Conservation (phyloP, 2,329 filamentous ascomycete genomes). For the Neurospora crassa region DNA sequence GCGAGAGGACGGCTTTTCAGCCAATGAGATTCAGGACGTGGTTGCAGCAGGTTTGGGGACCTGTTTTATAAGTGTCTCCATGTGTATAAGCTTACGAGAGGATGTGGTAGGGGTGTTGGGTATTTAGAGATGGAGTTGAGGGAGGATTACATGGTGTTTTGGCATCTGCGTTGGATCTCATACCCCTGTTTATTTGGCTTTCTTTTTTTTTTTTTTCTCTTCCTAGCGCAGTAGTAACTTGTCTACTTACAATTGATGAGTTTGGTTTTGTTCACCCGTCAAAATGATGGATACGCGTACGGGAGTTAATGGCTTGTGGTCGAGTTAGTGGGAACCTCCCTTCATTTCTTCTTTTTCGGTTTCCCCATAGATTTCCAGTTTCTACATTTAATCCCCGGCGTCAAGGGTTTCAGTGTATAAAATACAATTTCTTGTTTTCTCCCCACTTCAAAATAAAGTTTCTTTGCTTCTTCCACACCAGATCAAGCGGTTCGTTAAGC, state of each 20-base stretch:
- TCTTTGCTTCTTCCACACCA: not conserved
- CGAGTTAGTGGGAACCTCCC: not conserved
- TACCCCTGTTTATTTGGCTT: not conserved
- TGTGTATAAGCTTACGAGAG: not conserved
- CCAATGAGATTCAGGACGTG: constrained; percentile 45
- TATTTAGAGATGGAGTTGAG: not conserved
- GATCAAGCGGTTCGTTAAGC: not conserved
- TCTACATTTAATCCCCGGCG: not conserved
- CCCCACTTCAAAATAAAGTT: too few species aligned
- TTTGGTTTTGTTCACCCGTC: not conserved
- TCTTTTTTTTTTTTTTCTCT: not conserved
- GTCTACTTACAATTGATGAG: too few species aligned
- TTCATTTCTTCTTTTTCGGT: too few species aligned
- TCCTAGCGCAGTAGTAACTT: not conserved
- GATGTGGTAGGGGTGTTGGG: not conserved
- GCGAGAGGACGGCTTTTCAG: constrained; percentile 23
- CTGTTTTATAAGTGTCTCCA: constrained; percentile 7
- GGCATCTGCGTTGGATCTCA: not conserved
- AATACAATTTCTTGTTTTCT: too few species aligned
- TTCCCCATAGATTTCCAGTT: not conserved
- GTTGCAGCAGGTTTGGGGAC: constrained; percentile 39
- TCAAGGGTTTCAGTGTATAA: too few species aligned
- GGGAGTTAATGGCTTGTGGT: not conserved
- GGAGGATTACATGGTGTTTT: not conserved
- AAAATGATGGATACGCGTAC: not conserved